Conservation (phyloP, 768 basidiomycete species). For the Candolleomyces aberdarensis region DNA sequence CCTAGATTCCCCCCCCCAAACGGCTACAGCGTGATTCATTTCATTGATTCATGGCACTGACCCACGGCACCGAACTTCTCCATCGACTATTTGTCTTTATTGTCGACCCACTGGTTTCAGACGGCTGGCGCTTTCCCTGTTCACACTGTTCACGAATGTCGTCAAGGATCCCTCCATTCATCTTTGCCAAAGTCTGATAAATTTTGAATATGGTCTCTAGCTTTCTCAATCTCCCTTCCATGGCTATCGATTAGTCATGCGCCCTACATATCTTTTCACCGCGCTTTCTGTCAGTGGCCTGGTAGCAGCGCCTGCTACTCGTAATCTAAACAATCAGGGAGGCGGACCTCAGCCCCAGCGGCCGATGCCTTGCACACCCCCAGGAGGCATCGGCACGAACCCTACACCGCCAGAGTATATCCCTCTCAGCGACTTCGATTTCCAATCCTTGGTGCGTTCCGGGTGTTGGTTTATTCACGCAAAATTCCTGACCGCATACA, state of each 20-base stretch:
- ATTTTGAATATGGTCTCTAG: no score
- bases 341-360: neutral
- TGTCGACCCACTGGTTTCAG: no score
- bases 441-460: conserved; percentile 21
- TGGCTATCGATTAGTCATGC: neutral
- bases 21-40: no score
- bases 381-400: conserved; percentile 20
- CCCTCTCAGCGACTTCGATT: conserved; percentile 23
- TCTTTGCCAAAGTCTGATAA: no score
- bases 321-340: neutral
- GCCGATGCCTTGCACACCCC: conserved; percentile 10
- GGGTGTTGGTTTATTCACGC: neutral
- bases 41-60: no score
- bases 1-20: no score
- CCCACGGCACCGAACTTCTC: no score
- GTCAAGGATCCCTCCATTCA: no score
- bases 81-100: no score
- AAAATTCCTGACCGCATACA: conserved; percentile 10
- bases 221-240: no score
- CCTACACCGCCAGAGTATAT: conserved; percentile 17
- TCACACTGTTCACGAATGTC: no score
- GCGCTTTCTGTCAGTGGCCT: neutral
- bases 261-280: neutral
- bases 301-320: neutral
- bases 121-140: no score